phyloP scores from a whole-genome alignment of 2,329 filamentous ascomycete genomes.

The Chaetomium sp. region DNA sequence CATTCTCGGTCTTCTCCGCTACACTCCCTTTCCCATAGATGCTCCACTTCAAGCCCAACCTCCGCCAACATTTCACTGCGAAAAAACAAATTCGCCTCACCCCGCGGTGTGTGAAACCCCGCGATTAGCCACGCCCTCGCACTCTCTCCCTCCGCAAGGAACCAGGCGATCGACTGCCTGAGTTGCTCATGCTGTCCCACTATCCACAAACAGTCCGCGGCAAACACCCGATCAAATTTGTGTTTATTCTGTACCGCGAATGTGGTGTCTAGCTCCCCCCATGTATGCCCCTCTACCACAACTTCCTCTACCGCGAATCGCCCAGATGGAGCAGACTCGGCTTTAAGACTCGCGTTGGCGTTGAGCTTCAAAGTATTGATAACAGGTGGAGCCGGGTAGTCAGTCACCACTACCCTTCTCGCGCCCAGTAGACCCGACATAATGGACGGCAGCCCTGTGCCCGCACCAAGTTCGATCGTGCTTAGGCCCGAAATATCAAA shows the following conservation, averaged over 20 bases:
- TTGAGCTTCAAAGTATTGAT: conserved; percentile 54
- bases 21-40: conserved; percentile 63
- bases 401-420: conserved; percentile 50
- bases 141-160: conserved; percentile 40
- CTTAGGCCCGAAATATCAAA: conserved; percentile 46
- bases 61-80: conserved; percentile 38
- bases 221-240: conserved; percentile 57
- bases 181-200: conserved; percentile 64
- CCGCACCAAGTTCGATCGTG: conserved; percentile 62
- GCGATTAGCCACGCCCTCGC: conserved; percentile 59
- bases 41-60: conserved; percentile 53
- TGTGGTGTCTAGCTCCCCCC: conserved; percentile 46
- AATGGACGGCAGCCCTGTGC: conserved; percentile 50
- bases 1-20: conserved; percentile 57
- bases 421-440: conserved; percentile 44
- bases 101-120: conserved; percentile 65
- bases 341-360: conserved; percentile 44
- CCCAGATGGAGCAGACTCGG: conserved; percentile 29
- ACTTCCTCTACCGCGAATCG: conserved; percentile 26
- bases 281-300: conserved; percentile 53
- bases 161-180: conserved; percentile 54
- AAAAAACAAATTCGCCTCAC: conserved; percentile 61
- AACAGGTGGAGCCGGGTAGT: conserved; percentile 59
- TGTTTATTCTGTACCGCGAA: conserved; percentile 24
- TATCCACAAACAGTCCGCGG: conserved; percentile 72